Base-by-base conservation (phyloP, 106 monocot genomes). In the Amphibolis antarctica region DNA sequence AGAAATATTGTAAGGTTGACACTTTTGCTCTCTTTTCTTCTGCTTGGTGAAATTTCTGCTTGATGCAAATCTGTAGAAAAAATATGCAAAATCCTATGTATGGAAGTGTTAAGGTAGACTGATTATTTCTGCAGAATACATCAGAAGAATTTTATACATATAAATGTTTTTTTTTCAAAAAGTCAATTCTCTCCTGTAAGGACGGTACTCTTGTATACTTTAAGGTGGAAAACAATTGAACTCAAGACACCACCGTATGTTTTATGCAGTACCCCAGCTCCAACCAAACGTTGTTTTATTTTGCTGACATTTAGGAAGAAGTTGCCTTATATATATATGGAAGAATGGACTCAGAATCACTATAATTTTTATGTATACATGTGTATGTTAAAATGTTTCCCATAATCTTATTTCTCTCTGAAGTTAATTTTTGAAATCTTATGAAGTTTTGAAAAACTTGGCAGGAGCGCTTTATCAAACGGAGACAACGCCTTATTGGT, bases 401-500 rank as follows among this genome's bases (percentile, higher is more conserved):
- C 3, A 49, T 15, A 49, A 49, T 12, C 18, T 10, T 14, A 49
- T 0, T 19, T 24, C 80, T 27, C 0, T 12, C 54, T 25, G 13
- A 55, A 55, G 19, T 23, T 55, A 5, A n/a, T n/a, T n/a, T n/a
- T n/a, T n/a, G n/a, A n/a, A n/a, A n/a, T n/a, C n/a, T n/a, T n/a
- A n/a, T n/a, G n/a, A n/a, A n/a, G n/a, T n/a, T n/a, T 29, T 30
- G n/a, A 59, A 17, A 7, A 30, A 14, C 30, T 59, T 59, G 14
- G 30, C 78, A 96, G 96, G 89, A 96, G 55, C 76, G 86, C 46
- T 99, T 99, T 79, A 80, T 99, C n/a, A 99, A 83, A 70, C 64
- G 98, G 44, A 80, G 98, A 54, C 87, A 91, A 66, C 91, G 76
- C 45, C 80, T 98, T 51, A 77, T 99, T 67, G 98, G 98, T 14